Evolutionary conservation across 148 eudicot genomes (phyloP), one percentile per base, ranked within the genome.

Genomic region (Persicaria maculosa): DNA sequence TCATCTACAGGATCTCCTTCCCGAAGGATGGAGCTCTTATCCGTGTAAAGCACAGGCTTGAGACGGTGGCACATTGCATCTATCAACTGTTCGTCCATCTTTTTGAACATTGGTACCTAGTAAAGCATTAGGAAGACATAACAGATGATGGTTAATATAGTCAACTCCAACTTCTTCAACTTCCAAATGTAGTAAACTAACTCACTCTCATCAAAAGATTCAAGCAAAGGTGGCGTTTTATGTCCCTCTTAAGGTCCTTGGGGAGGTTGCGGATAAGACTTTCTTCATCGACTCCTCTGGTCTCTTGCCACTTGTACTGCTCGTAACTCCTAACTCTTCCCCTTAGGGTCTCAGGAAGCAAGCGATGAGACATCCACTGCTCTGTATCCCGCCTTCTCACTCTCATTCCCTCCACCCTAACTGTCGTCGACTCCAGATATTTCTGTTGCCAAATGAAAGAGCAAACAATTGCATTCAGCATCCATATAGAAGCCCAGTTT

Each of bases 311-410:
- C 69, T 79, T 88, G 83, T 88, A 86, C 40, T 88, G 88, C 77
- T 86, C 92, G 58, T 88, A 84, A 55, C 85, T 80, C 74, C 92
- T 79, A 5, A 90, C 81, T 36, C 92, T 78, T 77, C 77, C 85
- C 77, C 80, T 85, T 19, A 90, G 74, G 44, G 80, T 36, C 71
- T 88, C 87, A 25, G 94, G 94, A 53, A 90, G 90, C 85, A 86
- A 64, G 48, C 94, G 89, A 80, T 88, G 91, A 45, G 94, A 85
- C 95, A 90, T 90, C 92, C 95, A 90, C 64, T 78, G 88, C 78
- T 90, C 95, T 31, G 87, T 83, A 77, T 90, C 92, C 79, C 82
- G 81, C 74, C 86, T 79, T 79, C 84, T 86, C 74, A 88, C 82
- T 75, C 95, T 82, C 95, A 90, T 90, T 75, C 85, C 90, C 77